phyloP scores from a whole-genome alignment of 192 early-diverging fungal genomes.

The Lobosporangium transversale region DNA sequence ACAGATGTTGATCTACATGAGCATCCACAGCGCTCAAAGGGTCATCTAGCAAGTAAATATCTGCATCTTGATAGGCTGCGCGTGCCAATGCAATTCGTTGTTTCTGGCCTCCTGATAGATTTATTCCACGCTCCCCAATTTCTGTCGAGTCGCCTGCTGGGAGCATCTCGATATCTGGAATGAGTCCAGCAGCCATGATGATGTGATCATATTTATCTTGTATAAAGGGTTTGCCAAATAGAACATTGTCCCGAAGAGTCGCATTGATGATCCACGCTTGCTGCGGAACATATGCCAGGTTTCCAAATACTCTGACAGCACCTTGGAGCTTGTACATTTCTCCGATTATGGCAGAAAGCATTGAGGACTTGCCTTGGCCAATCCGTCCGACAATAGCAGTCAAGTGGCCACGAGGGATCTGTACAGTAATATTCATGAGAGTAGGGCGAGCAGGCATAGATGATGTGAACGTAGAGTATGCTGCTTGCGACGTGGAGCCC shows the following conservation, averaged over 20 bases:
- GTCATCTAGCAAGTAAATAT: slow-evolving; percentile 68
- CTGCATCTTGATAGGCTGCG: slow-evolving; percentile 74
- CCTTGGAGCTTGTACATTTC: slow-evolving; percentile 77
- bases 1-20: slow-evolving; percentile 68
- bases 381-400: slow-evolving; percentile 72
- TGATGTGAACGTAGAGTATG: background rate
- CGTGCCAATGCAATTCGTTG: slow-evolving; percentile 84
- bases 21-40: slow-evolving; percentile 62
- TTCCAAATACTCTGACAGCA: slow-evolving; percentile 63
- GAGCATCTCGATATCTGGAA: slow-evolving; percentile 14
- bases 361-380: slow-evolving; percentile 80
- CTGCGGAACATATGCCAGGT: slow-evolving; percentile 64
- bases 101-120: slow-evolving; percentile 80
- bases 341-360: slow-evolving; percentile 76
- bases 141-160: slow-evolving; percentile 52
- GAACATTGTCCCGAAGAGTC: slow-evolving; percentile 44
- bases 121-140: slow-evolving; percentile 71
- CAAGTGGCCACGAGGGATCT: slow-evolving; percentile 52
- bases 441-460: slow-evolving; percentile 4
- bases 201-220: slow-evolving; percentile 59
- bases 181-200: background rate
- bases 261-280: slow-evolving; percentile 46
- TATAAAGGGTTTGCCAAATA: slow-evolving; percentile 34
- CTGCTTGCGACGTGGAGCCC: no score
- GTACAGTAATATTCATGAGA: slow-evolving; percentile 52